Evolutionary conservation across 805 yeast genomes (phyloP).

Genomic region (Suhomyces prunicola): DNA sequence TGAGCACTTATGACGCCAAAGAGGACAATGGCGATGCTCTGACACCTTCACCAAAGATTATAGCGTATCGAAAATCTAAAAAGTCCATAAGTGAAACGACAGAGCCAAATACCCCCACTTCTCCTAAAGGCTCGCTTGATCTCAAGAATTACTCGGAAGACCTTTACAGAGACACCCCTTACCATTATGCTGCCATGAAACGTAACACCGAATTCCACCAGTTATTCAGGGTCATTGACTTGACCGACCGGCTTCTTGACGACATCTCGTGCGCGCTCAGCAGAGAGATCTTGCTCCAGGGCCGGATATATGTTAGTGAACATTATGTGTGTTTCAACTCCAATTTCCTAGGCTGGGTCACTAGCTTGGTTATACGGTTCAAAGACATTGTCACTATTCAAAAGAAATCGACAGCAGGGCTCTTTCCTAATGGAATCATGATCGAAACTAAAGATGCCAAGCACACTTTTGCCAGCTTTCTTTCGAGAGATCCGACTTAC

Average conservation of each 20-base stretch:
- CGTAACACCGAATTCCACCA: constrained; percentile 60
- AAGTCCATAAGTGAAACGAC: constrained; percentile 28
- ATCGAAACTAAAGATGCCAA: constrained; percentile 61
- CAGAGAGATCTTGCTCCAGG: constrained; percentile 65
- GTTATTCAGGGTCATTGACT: constrained; percentile 50
- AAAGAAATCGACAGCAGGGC: constrained; percentile 61
- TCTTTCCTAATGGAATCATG: constrained; percentile 68
- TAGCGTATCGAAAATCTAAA: constrained; percentile 36
- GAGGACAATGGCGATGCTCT: constrained; percentile 1
- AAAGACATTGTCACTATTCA: constrained; percentile 62
- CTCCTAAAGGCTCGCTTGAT: constrained; percentile 25
- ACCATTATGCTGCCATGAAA: constrained; percentile 61
- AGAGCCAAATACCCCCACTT: constrained; percentile 1
- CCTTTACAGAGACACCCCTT: constrained; percentile 53
- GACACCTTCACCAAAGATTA: constrained; percentile 34
- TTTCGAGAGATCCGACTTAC: constrained; percentile 55
- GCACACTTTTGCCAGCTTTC: constrained; percentile 62
- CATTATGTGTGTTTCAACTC: constrained; percentile 60
- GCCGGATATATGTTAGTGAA: constrained; percentile 57
- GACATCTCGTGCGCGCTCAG: constrained; percentile 66
- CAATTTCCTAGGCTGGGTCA: constrained; percentile 65
- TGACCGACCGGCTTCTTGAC: constrained; percentile 51
- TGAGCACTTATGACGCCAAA: constrained; percentile 1
- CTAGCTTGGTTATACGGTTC: constrained; percentile 54
- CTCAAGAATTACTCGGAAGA: constrained; percentile 55